phyloP scores from a whole-genome alignment of 2,329 filamentous ascomycete genomes.

The Calonectria hawksworthii region DNA sequence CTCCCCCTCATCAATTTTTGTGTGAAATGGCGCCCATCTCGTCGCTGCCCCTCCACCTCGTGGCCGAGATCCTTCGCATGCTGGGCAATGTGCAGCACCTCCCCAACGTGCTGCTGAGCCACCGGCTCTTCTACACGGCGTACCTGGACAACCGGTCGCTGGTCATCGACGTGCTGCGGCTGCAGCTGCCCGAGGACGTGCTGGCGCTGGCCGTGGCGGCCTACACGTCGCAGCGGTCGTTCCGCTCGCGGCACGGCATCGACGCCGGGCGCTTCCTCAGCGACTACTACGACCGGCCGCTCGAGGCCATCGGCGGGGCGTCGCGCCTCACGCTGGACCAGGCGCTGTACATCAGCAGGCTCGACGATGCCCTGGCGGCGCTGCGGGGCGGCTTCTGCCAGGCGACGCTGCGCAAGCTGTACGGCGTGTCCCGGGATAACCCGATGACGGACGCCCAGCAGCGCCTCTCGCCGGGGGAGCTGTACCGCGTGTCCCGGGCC shows the following conservation, averaged over 20 bases:
- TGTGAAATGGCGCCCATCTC: slow-evolving; percentile 37
- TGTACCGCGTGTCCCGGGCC: slow-evolving; percentile 35
- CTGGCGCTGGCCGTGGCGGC: slow-evolving; percentile 35
- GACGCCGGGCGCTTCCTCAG: slow-evolving; percentile 30
- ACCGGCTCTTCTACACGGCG: slow-evolving; percentile 41
- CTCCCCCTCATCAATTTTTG: background rate
- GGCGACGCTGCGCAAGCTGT: slow-evolving; percentile 31
- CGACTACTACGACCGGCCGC: slow-evolving; percentile 30
- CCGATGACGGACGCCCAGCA: slow-evolving; percentile 4
- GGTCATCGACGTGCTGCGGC: slow-evolving; percentile 35
- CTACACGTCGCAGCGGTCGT: slow-evolving; percentile 29
- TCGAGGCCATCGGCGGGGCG: slow-evolving; percentile 19
- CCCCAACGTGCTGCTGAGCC: slow-evolving; percentile 35
- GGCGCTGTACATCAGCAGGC: slow-evolving; percentile 30
- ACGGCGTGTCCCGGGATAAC: slow-evolving; percentile 27
- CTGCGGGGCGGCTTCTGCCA: slow-evolving; percentile 29
- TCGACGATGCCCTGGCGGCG: slow-evolving; percentile 29
- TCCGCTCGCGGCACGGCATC: slow-evolving; percentile 22
- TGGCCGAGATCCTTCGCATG: slow-evolving; percentile 39
- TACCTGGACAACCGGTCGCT: slow-evolving; percentile 36
- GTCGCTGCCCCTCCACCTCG: slow-evolving; percentile 40
- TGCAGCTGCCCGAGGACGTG: slow-evolving; percentile 32
- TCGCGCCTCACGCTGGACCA: slow-evolving; percentile 30
- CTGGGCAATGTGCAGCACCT: slow-evolving; percentile 35
- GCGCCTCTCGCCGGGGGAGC: slow-evolving; percentile 25